Evolutionary conservation across 768 basidiomycete species (phyloP).

Genomic region (Crepidotus variabilis): DNA sequence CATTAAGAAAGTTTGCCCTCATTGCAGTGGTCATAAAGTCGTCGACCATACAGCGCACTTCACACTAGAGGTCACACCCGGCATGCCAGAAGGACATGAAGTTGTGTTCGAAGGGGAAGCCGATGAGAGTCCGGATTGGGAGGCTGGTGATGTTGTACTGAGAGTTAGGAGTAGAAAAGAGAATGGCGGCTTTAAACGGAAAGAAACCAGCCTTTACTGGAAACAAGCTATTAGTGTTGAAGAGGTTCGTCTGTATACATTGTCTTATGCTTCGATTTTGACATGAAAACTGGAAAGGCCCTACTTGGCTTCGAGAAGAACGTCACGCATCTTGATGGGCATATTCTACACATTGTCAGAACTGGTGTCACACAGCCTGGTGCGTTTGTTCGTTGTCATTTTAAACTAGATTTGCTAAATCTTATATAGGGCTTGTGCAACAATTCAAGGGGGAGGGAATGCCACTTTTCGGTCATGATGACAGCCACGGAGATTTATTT

Average conservation of each 20-base stretch:
- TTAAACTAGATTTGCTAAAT: neutral
- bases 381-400: slow-evolving; percentile 22
- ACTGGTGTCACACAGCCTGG: slow-evolving; percentile 91
- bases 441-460: slow-evolving; percentile 87
- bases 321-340: slow-evolving; percentile 89
- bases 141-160: slow-evolving; percentile 89
- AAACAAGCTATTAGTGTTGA: slow-evolving; percentile 87
- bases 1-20: slow-evolving; percentile 75
- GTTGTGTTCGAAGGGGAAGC: slow-evolving; percentile 94
- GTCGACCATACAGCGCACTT: slow-evolving; percentile 77
- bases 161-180: slow-evolving; percentile 76
- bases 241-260: slow-evolving; percentile 51
- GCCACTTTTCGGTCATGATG: slow-evolving; percentile 56
- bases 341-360: slow-evolving; percentile 64
- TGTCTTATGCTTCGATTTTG: neutral
- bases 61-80: slow-evolving; percentile 80
- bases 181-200: slow-evolving; percentile 81
- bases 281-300: slow-evolving; percentile 48
- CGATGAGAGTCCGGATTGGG: slow-evolving; percentile 95
- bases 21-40: slow-evolving; percentile 80
- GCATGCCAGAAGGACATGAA: slow-evolving; percentile 92
- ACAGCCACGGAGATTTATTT: slow-evolving; percentile 76
- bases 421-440: slow-evolving; percentile 73
- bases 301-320: slow-evolving; percentile 95
- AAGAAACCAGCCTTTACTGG: slow-evolving; percentile 91